Percentiles rank a stretch among this genome's conserved stretches.
Conservation (phyloP, 1,139 yeast species). For the Wickerhamiella pararugosa region DNA sequence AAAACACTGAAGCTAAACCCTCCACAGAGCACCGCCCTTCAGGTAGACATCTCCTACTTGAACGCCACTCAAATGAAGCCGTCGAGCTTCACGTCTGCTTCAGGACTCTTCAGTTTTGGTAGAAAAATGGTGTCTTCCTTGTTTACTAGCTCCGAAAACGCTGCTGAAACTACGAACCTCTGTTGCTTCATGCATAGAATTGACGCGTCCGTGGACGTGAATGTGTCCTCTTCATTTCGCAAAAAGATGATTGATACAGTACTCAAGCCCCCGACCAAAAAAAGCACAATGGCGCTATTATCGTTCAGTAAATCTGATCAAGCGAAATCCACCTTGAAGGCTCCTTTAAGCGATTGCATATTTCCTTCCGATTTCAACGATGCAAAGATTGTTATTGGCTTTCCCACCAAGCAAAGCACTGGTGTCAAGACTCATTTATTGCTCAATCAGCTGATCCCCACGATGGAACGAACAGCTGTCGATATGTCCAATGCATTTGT, state of each 20-base stretch:
- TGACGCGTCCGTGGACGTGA: constrained; percentile 22
- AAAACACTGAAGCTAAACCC: constrained; percentile 16
- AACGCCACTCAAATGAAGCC: constrained; percentile 25
- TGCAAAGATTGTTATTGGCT: constrained; percentile 30
- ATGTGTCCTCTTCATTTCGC: constrained; percentile 22
- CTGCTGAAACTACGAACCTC: constrained; percentile 22
- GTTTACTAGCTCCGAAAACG: constrained; percentile 21
- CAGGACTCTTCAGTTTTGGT: constrained; percentile 22
- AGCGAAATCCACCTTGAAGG: constrained; percentile 21
- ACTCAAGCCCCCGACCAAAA: constrained; percentile 29
- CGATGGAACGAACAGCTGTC: constrained; percentile 31
- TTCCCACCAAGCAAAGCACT: constrained; percentile 31
- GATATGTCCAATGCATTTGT: constrained; percentile 30
- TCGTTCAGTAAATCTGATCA: constrained; percentile 20
- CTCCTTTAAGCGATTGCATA: constrained; percentile 25
- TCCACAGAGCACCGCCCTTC: constrained; percentile 20
- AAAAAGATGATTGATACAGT: constrained; percentile 26
- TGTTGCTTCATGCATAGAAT: constrained; percentile 22
- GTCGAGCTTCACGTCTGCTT: constrained; percentile 11
- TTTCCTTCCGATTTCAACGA: constrained; percentile 25
- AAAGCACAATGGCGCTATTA: constrained; percentile 24
- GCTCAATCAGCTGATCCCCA: constrained; percentile 28
- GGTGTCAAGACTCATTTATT: constrained; percentile 27
- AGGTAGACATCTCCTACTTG: constrained; percentile 23
- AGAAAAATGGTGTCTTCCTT: constrained; percentile 22